A percentile compares a stretch with the other conserved stretches of the same genome.
Evolutionary conservation across 805 yeast species (phyloP).

Genomic region (Naumovozyma castellii): DNA sequence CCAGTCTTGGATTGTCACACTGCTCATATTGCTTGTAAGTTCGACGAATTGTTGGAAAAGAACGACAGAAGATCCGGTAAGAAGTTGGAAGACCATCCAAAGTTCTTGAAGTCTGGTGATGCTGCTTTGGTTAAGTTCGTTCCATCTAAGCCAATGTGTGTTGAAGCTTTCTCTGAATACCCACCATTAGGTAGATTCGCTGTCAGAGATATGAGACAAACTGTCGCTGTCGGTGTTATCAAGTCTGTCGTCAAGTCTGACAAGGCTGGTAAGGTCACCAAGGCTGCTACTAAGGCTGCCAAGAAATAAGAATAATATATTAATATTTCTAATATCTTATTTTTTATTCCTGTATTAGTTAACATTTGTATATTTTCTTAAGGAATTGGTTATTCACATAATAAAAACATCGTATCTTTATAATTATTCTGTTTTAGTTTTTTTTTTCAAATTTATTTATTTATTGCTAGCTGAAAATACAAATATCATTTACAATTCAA

Average conservation of each 20-base stretch:
- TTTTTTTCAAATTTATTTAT: too few species aligned
- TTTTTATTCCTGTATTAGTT: slow-evolving; percentile 4
- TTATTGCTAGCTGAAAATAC: too few species aligned
- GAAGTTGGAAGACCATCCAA: slow-evolving; percentile 80
- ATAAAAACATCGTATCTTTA: slow-evolving; percentile 1
- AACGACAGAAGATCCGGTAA: slow-evolving; percentile 92
- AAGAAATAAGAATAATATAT: slow-evolving; percentile 23
- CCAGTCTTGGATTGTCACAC: slow-evolving; percentile 91
- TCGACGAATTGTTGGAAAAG: slow-evolving; percentile 70
- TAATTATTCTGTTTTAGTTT: slow-evolving; percentile 4
- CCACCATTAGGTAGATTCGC: slow-evolving; percentile 97
- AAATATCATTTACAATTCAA: too few species aligned
- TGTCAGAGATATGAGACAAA: slow-evolving; percentile 99
- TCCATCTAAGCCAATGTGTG: slow-evolving; percentile 87
- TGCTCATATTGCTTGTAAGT: slow-evolving; percentile 86
- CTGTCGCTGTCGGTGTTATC: slow-evolving; percentile 99
- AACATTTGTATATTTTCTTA: slow-evolving; percentile 11
- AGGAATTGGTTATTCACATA: not conserved
- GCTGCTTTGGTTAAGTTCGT: slow-evolving; percentile 88
- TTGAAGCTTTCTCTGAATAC: slow-evolving; percentile 88
- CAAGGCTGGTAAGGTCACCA: slow-evolving; percentile 89
- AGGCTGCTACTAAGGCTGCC: slow-evolving; percentile 58
- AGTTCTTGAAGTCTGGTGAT: slow-evolving; percentile 93
- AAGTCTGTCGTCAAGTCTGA: slow-evolving; percentile 85
- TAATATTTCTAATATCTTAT: slow-evolving; percentile 7